Evolutionary conservation across 495 filamentous ascomycete genomes (phyloP), one percentile per base, ranked within the genome.

Genomic region (Aspergillus panamensis): DNA sequence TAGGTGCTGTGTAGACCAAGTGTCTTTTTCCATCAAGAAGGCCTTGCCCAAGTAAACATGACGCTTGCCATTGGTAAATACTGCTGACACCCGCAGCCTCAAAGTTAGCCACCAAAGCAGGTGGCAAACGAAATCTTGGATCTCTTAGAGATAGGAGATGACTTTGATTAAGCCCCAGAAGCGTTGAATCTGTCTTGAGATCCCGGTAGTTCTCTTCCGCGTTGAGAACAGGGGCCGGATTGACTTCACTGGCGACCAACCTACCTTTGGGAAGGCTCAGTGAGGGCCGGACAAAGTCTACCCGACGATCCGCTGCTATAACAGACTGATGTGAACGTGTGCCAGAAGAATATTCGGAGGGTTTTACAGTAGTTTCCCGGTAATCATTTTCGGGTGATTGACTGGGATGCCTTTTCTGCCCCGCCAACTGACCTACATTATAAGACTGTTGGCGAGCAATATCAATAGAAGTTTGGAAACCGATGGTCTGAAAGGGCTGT

Each of bases 41-140:
- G 7, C 88, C 90, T 1, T 80, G 82, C 1, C 84, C 82, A 35
- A 88, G 70, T 16, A 93, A 73, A 66, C 90, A 94, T 30, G 85
- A 84, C n/a, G 87, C 85, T 70, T 93, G 90, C 90, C 90, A 93
- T 3, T 86, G 83, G 64, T 92, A 92, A 58, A 92, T 92, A 53
- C 70, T 78, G 21, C 72, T 78, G 42, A 93, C 85, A 6, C 88
- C 88, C 31, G 85, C 70, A 0, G 71, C 68, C 14, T 77, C 77
- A 61, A 92, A 83, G 64, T 92, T 92, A 21, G 73, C 70, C 3
- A 89, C 82, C 3, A 91, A 72, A 4, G 77, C 62, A 4, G 70
- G 60, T 30, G 86, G 82, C 17, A 94, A 72, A 3, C 79, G 84
- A 72, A 92, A 94, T 48, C 71, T 75, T 1, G 79, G 77, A 65